Evolutionary conservation across 169 alveolate genomes (phyloP), one percentile per base, ranked within the genome.

Genomic region (Toxoplasma gondii): DNA sequence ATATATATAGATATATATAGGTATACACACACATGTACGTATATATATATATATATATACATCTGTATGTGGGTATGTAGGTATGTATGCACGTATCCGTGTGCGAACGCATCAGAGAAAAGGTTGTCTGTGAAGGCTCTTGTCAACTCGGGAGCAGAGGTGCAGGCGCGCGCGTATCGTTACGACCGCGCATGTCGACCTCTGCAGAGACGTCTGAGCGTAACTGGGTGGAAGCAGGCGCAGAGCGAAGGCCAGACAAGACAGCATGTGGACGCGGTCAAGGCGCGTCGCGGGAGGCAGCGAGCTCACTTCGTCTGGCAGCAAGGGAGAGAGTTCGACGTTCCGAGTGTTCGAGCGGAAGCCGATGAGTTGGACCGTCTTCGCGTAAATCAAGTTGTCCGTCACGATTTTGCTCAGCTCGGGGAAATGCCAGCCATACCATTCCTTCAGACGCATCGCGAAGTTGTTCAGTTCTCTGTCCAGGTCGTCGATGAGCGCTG

Each of bases 401-500:
- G 98, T 97, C 86, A 99, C 99, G 83, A 99, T 99, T 96, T 98
- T 99, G 36, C 97, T 97, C 74, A 99, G 98, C 96, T 99, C 99
- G 24, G 99, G 99, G 98, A 99, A 99, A 97, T 99, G 99, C 99
- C 99, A 99, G 58, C 99, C 99, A 96, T 98, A 99, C 97, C 97
- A 94, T 43, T 80, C 96, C 92, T 98, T 97, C 38, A 99, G 97
- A 94, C 99, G 96, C 99, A 99, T 99, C 69, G 99, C 99, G 88
- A 98, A 98, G 95, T 98, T 98, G 94, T 99, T 99, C 78, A 99
- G 96, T 92, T 98, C 99, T 94, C 98, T 98, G 84, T 99, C 99
- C 74, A 98, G 95, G 43, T 96, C 97, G 95, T 98, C 99, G 29
- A 98, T 92, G 41, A 98, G 96, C 29, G 98, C 98, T 70, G 98